These are phyloP conservation scores for Gentiana dahurica DNA, from an alignment of 257 asterid genomes.

Conservation along the genomic window DNA sequence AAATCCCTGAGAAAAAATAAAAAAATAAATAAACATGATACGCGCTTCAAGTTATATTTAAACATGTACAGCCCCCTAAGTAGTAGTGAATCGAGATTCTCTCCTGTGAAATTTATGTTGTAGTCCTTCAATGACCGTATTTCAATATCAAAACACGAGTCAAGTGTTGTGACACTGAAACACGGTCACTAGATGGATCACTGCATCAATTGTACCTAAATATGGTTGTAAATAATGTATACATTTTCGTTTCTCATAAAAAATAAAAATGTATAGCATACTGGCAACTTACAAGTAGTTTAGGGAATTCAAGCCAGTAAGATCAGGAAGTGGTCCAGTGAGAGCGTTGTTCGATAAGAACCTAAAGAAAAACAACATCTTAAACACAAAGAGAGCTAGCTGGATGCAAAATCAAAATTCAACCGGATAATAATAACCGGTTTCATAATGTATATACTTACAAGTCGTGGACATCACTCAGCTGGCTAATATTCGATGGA, in stretches of 20 bases:
- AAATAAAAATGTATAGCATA: too few species aligned
- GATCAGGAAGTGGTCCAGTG: slow-evolving; percentile 68
- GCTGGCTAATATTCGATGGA: slow-evolving; percentile 46
- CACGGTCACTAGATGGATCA: too few species aligned
- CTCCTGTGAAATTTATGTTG: too few species aligned
- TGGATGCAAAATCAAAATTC: background rate
- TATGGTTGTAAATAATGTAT: too few species aligned
- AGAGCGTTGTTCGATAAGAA: slow-evolving; percentile 55
- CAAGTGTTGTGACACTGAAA: too few species aligned
- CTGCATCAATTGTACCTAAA: too few species aligned
- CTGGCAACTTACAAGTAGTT: slow-evolving; percentile 49
- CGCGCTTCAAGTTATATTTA: background rate
- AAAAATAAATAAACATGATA: background rate
- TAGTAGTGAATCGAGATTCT: too few species aligned
- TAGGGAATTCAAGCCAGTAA: slow-evolving; percentile 52
- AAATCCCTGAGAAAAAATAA: background rate
- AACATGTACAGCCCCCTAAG: too few species aligned
- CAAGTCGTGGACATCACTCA: slow-evolving; percentile 50
- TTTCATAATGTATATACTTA: slow-evolving; percentile 25
- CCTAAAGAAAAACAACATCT: slow-evolving; percentile 24
- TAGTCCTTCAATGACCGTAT: too few species aligned
- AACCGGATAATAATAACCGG: background rate
- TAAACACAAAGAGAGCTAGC: background rate
- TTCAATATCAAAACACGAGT: too few species aligned
- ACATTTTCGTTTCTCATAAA: too few species aligned